A percentile compares a stretch with the other conserved stretches of the same genome.
Evolutionary conservation across 257 asterid genomes (phyloP).

Genomic region (Phtheirospermum japonicum): DNA sequence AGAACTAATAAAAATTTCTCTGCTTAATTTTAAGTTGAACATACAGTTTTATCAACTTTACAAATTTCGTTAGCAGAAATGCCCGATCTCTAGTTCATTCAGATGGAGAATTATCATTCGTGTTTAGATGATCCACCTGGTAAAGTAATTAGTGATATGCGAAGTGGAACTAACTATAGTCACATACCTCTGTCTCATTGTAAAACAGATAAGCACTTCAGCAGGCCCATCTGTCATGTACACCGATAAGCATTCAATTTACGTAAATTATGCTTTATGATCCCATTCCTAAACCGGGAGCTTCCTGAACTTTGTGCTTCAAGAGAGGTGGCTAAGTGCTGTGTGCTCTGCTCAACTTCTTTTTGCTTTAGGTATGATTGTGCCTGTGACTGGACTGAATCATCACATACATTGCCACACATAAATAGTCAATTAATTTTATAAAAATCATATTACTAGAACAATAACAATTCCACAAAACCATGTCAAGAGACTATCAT

Average conservation of each 20-base stretch:
- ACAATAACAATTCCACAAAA: neutral
- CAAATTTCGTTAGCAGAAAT: neutral
- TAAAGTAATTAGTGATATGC: constrained; percentile 4
- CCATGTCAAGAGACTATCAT: neutral
- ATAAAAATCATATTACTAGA: neutral
- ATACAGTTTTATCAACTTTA: neutral
- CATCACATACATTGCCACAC: constrained; percentile 31
- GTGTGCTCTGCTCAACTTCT: constrained; percentile 33
- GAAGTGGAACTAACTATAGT: constrained; percentile 5
- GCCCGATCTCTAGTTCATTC: neutral
- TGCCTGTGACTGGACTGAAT: constrained; percentile 74
- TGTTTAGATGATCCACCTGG: constrained; percentile 12
- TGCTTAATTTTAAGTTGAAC: neutral
- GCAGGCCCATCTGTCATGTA: constrained; percentile 27
- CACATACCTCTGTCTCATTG: constrained; percentile 3
- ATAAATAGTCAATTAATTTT: constrained; percentile 4
- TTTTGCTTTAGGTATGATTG: constrained; percentile 56
- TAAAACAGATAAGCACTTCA: constrained; percentile 22
- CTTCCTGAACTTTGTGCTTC: constrained; percentile 53
- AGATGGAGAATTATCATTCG: constrained; percentile 6
- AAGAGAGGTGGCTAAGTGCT: constrained; percentile 24
- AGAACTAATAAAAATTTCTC: neutral
- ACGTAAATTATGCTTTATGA: constrained; percentile 47
- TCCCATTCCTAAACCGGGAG: constrained; percentile 60
- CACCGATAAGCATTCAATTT: constrained; percentile 47